Evolutionary conservation across 441 rosid genomes (phyloP).

Genomic region (Euphorbia schlechtendalii): DNA sequence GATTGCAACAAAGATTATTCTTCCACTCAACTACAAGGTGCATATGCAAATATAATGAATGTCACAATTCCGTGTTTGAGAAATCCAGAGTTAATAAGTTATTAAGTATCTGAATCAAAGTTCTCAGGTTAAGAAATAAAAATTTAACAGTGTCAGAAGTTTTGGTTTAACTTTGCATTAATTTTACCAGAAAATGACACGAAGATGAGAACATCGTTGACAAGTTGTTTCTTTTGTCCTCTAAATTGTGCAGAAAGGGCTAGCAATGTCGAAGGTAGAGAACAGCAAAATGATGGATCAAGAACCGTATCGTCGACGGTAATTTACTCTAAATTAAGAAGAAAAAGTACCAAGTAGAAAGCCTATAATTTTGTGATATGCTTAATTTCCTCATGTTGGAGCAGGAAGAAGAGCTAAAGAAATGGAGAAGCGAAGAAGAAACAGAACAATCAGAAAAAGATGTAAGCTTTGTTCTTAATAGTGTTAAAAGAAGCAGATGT

Average conservation of each 20-base stretch:
- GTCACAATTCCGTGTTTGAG: too few species aligned
- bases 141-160: too few species aligned
- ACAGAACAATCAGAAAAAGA: constrained; percentile 40
- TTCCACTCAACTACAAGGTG: constrained; percentile 29
- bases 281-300: constrained; percentile 14
- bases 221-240: not conserved
- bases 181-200: too few species aligned
- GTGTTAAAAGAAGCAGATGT: not conserved
- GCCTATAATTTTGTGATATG: not conserved
- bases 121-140: too few species aligned
- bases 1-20: constrained; percentile 21
- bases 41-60: not conserved
- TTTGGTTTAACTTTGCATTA: too few species aligned
- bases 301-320: constrained; percentile 19
- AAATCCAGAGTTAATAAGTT: too few species aligned
- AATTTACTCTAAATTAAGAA: not conserved
- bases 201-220: not conserved
- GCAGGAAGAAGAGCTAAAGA: constrained; percentile 36
- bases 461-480: constrained; percentile 32
- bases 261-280: constrained; percentile 16
- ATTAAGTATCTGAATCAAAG: not conserved
- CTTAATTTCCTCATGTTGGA: constrained; percentile 1
- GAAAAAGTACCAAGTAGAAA: not conserved
- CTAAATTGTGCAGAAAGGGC: constrained; percentile 27
- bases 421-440: constrained; percentile 33